Base-by-base conservation (phyloP, 208 protist species). In the Lotmaria passim region DNA sequence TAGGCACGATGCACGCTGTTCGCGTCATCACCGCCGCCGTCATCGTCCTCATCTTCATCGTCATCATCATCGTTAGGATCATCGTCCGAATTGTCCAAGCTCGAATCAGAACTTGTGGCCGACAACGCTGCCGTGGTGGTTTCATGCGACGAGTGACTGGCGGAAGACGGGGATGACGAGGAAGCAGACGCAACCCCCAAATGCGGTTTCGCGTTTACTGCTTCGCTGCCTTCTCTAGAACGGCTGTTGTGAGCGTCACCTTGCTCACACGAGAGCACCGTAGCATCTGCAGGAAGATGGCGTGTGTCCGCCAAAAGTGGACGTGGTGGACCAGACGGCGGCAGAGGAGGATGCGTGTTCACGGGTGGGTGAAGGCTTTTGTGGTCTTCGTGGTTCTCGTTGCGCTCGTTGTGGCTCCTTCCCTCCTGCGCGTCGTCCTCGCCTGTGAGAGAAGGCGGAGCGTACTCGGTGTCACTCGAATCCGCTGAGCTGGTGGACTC, bases 391-490 rank as follows among this genome's bases (percentile, higher is more conserved):
- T n/a, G n/a, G n/a, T n/a, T n/a, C n/a, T n/a, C n/a, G n/a, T n/a
- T n/a, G n/a, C n/a, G n/a, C n/a, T n/a, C n/a, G n/a, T n/a, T n/a
- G n/a, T n/a, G n/a, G n/a, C n/a, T n/a, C 10, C 12, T 41, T 41
- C 36, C 36, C 36, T 50, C 53, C 6, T 57, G 19, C 2, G 0
- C 36, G 21, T 19, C 36, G 7, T 57, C 61, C 10, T 15, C 46
- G 46, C 33, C n/a, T n/a, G n/a, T 26, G 12, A 15, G 14, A 19
- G 51, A 59, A 34, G 62, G 62, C 5, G 62, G 34, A 3, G 48
- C 62, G 62, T 69, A 69, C 17, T 69, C 62, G 50, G 62, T 69
- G 62, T 47, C 62, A 33, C 62, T 69, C 3, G 62, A 59, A 31
- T 46, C 1, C 19, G 55, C 5, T 50, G 57, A 38, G 1, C 12